Base-by-base conservation (phyloP, 345 rosid genomes). In the Lepidium sativum region DNA sequence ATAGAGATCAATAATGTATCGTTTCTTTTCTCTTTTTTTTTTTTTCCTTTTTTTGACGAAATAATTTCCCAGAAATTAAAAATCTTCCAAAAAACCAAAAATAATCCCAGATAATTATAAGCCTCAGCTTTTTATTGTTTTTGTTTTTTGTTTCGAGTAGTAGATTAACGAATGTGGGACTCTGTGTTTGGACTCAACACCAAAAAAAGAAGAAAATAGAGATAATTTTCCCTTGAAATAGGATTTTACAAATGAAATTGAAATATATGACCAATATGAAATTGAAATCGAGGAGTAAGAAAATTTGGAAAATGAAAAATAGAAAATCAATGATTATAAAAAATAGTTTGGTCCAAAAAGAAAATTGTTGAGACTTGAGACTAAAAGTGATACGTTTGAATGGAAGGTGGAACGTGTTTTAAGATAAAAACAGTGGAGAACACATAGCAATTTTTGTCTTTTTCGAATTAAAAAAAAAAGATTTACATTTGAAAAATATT, bases 351-450 rank as follows among this genome's bases (percentile, higher is more conserved):
- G 3, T 23, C 25, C 25, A 23, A 11, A 25, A 49, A 49, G 49
- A 10, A 39, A 38, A 29, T 60, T 40, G 52, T 60, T 60, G 29
- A 42, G 65, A 43, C 29, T 11, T 59, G 64, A 10, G 37, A 27
- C 11, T n/a, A n/a, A n/a, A n/a, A n/a, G n/a, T n/a, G n/a, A n/a
- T n/a, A n/a, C n/a, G n/a, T n/a, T n/a, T 43, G 1, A 27, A 43
- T 29, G 65, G 40, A 60, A 60, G 53, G 53, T 60, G 41, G 65
- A 60, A 43, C 53, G 53, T 60, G 53, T 43, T 60, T 60, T 60
- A 44, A 31, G 65, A 43, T 32, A 7, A n/a, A 25, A 11, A 43
- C 65, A 60, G 17, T 16, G 12, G 17, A 10, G 18, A 60, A 17
- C 3, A 55, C 37, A 35, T 18, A 1, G 11, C 18, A 6, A 11